Evolutionary conservation across 2,329 filamentous ascomycete genomes (phyloP).

Genomic region (Pyricularia sp.): DNA sequence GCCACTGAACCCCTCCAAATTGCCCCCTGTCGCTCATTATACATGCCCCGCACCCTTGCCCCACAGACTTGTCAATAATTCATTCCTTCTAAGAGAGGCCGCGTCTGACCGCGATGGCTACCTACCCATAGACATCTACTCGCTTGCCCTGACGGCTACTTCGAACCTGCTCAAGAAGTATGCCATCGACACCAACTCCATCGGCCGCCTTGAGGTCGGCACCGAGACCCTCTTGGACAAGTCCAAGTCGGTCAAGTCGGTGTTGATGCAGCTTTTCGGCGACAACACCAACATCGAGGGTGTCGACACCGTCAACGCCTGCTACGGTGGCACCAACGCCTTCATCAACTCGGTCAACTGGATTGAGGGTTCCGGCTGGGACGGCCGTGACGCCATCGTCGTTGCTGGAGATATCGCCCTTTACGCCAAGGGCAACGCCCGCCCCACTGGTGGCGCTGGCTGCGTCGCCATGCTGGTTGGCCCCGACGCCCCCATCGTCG

Average conservation of each 20-base stretch:
- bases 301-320: conserved; percentile 75
- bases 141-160: conserved; percentile 67
- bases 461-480: conserved; percentile 72
- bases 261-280: conserved; percentile 78
- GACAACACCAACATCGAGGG: conserved; percentile 80
- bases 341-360: conserved; percentile 78
- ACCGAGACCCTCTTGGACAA: conserved; percentile 83
- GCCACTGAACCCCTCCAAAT: background rate
- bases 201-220: conserved; percentile 76
- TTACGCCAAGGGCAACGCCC: conserved; percentile 74
- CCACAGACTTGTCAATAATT: background rate
- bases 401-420: conserved; percentile 76
- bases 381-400: conserved; percentile 72
- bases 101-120: conserved; percentile 4
- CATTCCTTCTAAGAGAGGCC: background rate
- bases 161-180: conserved; percentile 76
- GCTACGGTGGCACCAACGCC: conserved; percentile 80
- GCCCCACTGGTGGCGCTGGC: conserved; percentile 73
- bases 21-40: background rate
- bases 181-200: conserved; percentile 67
- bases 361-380: conserved; percentile 81
- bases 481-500: conserved; percentile 65
- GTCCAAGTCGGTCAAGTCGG: conserved; percentile 84
- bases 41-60: background rate
- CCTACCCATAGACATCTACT: conserved; percentile 66